Conservation (phyloP, 2,329 filamentous ascomycete genomes). For the Celoporthe dispersa region DNA sequence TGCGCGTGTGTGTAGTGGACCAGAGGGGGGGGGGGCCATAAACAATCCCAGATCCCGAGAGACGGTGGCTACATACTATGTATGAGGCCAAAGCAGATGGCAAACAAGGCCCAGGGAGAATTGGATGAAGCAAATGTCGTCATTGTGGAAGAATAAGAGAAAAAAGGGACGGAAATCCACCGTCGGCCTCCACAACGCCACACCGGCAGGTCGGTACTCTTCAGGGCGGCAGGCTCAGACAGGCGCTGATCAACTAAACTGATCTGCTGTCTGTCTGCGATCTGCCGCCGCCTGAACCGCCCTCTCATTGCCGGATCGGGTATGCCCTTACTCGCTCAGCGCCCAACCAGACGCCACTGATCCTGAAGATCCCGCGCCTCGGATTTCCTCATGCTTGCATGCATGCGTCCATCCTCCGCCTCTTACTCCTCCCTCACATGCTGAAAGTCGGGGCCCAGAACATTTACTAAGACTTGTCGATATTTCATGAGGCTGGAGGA, state of each 20-base stretch:
- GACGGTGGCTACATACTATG: neutral
- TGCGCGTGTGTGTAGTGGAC: neutral
- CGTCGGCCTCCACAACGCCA: neutral
- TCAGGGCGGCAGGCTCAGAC: neutral
- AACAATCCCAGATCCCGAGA: neutral
- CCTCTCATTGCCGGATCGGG: neutral
- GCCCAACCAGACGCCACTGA: slow-evolving; percentile 2
- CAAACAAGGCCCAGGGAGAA: neutral
- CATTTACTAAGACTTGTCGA: neutral
- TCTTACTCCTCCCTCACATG: neutral
- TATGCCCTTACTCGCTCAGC: neutral
- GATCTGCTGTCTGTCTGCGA: slow-evolving; percentile 3
- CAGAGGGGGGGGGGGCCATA: too few relatives aligned
- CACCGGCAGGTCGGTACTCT: slow-evolving; percentile 6
- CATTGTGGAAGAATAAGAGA: neutral
- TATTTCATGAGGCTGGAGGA: neutral
- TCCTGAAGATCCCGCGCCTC: neutral
- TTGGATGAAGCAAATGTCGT: neutral
- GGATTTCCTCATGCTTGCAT: neutral
- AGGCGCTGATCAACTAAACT: neutral
- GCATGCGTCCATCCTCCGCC: neutral
- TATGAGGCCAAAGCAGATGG: too few relatives aligned
- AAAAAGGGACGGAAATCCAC: neutral
- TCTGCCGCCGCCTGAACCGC: neutral
- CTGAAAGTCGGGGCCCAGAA: neutral